A percentile compares a stretch with the other conserved stretches of the same genome.
Evolutionary conservation across 2,329 filamentous ascomycete species (phyloP).

Genomic region (Orbilia quercus): DNA sequence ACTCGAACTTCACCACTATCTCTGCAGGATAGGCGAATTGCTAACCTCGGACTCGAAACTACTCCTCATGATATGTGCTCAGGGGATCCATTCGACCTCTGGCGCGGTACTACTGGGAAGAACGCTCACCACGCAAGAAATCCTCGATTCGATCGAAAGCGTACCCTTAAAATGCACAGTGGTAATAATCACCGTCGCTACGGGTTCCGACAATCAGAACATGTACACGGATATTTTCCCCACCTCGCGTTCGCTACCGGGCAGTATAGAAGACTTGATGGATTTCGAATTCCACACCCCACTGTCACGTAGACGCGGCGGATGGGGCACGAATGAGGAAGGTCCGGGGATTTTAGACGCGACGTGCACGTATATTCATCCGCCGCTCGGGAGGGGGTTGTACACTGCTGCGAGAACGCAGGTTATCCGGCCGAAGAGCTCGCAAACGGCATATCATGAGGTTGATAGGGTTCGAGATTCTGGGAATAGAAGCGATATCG

Average conservation of each 20-base stretch:
- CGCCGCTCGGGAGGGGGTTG: constrained; percentile 6
- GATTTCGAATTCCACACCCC: neutral
- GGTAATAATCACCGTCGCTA: constrained; percentile 18
- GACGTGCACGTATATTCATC: neutral
- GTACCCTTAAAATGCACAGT: constrained; percentile 29
- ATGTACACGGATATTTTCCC: constrained; percentile 13
- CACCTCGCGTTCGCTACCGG: neutral
- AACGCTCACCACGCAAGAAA: constrained; percentile 24
- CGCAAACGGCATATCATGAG: constrained; percentile 5
- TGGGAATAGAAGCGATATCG: neutral
- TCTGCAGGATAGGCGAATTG: neutral
- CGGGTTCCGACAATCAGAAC: constrained; percentile 26
- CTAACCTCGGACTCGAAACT: constrained; percentile 15
- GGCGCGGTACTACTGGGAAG: constrained; percentile 29
- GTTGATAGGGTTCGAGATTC: constrained; percentile 15
- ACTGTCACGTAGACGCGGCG: neutral
- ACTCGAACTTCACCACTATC: constrained; percentile 25
- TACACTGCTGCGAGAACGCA: constrained; percentile 30
- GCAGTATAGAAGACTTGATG: constrained; percentile 6
- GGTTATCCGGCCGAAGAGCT: constrained; percentile 4
- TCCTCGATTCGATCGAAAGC: constrained; percentile 32
- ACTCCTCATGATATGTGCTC: constrained; percentile 27
- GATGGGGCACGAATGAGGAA: neutral
- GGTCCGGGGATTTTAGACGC: neutral
- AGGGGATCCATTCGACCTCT: constrained; percentile 22